Evolutionary conservation across 2,329 filamentous ascomycete genomes (phyloP).

Genomic region (Coniochaeta sp.): DNA sequence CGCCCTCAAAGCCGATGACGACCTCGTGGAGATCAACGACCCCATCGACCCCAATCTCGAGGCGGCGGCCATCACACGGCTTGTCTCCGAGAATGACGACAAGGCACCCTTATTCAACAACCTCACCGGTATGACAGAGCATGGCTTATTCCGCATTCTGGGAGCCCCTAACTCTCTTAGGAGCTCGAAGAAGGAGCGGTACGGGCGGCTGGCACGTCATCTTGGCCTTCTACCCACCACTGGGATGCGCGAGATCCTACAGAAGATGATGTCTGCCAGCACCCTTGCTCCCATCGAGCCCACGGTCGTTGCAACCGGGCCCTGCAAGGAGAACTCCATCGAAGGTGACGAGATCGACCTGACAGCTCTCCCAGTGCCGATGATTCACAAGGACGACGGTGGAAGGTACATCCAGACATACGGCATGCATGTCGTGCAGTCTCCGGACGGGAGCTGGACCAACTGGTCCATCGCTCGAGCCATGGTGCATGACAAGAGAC

Average conservation of each 20-base stretch:
- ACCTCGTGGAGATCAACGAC: constrained; percentile 35
- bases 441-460: constrained; percentile 37
- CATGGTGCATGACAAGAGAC: constrained; percentile 37
- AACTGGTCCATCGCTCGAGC: constrained; percentile 37
- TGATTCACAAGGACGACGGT: constrained; percentile 35
- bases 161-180: constrained; percentile 30
- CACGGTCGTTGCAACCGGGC: constrained; percentile 24
- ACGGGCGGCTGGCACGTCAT: constrained; percentile 33
- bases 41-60: constrained; percentile 37
- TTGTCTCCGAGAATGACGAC: constrained; percentile 33
- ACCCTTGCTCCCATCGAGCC: constrained; percentile 21
- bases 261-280: constrained; percentile 32
- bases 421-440: constrained; percentile 38
- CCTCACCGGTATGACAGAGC: constrained; percentile 29
- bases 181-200: constrained; percentile 20
- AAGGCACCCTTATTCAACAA: constrained; percentile 47
- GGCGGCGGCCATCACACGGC: constrained; percentile 36
- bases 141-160: constrained; percentile 40
- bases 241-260: constrained; percentile 27
- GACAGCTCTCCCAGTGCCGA: constrained; percentile 29
- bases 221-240: constrained; percentile 30
- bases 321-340: constrained; percentile 37
- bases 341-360: constrained; percentile 33
- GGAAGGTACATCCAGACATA: constrained; percentile 44
- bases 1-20: constrained; percentile 29